Conservation (phyloP, 208 protist genomes). For the Balamuthia mandrillaris region DNA sequence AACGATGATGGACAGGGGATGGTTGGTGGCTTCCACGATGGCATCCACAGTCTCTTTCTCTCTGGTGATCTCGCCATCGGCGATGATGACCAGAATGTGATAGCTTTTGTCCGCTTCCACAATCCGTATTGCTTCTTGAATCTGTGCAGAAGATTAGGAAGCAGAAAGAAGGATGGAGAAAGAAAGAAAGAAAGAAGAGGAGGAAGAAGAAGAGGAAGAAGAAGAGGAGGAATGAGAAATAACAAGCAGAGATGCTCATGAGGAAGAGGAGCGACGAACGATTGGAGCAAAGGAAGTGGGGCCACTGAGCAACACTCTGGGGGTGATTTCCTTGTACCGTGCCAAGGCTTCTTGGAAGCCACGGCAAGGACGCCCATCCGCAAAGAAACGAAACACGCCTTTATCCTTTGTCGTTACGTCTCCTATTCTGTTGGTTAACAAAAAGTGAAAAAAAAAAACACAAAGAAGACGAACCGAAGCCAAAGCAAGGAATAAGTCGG, state of each 20-base stretch:
- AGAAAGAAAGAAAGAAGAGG: background rate
- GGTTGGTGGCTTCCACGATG: conserved; percentile 76
- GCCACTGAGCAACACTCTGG: background rate
- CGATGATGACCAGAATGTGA: conserved; percentile 56
- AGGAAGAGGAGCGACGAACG: background rate
- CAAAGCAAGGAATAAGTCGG: background rate
- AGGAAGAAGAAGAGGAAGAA: background rate
- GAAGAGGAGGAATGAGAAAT: background rate
- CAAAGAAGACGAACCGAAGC: background rate
- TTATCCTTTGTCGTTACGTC: conserved; percentile 23
- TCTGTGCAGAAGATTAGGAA: background rate
- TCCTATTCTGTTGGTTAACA: background rate
- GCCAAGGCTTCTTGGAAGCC: background rate
- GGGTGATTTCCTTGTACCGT: background rate
- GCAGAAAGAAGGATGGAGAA: background rate
- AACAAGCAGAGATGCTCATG: background rate
- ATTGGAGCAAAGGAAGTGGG: conserved; percentile 43
- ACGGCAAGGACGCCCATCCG: background rate
- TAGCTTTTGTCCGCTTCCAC: background rate
- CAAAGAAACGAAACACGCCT: background rate
- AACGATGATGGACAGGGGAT: conserved; percentile 82
- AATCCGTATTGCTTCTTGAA: conserved; percentile 19
- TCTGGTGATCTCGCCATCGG: conserved; percentile 44
- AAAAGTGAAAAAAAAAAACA: background rate
- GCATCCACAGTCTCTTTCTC: conserved; percentile 68